Evolutionary conservation across 2,329 filamentous ascomycete genomes (phyloP).

Genomic region (Neurospora sp.): DNA sequence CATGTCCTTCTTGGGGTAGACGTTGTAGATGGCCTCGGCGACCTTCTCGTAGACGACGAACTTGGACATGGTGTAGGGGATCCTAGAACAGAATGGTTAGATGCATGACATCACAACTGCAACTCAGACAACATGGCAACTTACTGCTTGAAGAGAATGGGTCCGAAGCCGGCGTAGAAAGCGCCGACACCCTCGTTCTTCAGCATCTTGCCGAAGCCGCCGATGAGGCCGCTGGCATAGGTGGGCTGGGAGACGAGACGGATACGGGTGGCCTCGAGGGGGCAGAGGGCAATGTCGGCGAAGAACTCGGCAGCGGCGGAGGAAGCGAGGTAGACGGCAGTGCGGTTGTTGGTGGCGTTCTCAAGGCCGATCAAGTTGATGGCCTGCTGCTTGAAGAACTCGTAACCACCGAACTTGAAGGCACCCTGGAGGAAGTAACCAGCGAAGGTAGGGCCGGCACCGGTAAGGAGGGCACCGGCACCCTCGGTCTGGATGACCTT

Average conservation of each 20-base stretch:
- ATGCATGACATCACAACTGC: slow-evolving; percentile 4
- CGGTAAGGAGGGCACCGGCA: slow-evolving; percentile 66
- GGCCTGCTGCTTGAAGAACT: slow-evolving; percentile 79
- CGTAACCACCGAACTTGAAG: slow-evolving; percentile 82
- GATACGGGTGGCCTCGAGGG: slow-evolving; percentile 76
- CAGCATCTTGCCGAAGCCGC: slow-evolving; percentile 64
- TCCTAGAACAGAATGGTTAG: slow-evolving; percentile 33
- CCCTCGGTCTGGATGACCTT: slow-evolving; percentile 68
- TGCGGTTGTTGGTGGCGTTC: slow-evolving; percentile 59
- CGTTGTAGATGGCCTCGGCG: slow-evolving; percentile 53
- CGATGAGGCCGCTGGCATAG: slow-evolving; percentile 62
- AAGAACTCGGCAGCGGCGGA: slow-evolving; percentile 49
- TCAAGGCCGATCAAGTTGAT: slow-evolving; percentile 66
- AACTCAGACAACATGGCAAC: slow-evolving; percentile 18
- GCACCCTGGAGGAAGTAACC: slow-evolving; percentile 81
- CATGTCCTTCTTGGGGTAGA: slow-evolving; percentile 56
- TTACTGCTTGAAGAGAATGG: slow-evolving; percentile 68
- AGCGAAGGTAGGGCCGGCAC: slow-evolving; percentile 66
- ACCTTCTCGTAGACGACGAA: slow-evolving; percentile 84
- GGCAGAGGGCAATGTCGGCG: slow-evolving; percentile 67
- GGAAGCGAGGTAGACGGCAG: slow-evolving; percentile 60
- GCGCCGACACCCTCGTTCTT: slow-evolving; percentile 64
- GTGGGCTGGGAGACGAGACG: slow-evolving; percentile 71
- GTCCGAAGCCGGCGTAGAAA: slow-evolving; percentile 77
- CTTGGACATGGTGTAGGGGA: slow-evolving; percentile 82